Base-by-base conservation (phyloP, 2,329 filamentous ascomycete species). In the Fusarium torulosum region DNA sequence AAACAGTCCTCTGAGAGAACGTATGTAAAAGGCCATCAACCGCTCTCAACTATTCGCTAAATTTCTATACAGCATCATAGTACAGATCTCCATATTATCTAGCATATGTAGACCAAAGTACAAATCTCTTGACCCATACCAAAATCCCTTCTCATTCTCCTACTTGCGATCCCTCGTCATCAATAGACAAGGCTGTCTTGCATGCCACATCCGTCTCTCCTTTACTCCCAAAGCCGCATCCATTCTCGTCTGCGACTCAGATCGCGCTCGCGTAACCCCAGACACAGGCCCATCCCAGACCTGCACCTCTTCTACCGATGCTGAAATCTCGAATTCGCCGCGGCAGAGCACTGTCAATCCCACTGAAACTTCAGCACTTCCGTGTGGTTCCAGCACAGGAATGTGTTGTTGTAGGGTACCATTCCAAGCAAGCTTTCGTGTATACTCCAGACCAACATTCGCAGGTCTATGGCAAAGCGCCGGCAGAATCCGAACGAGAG, bases 361-460 rank as follows among this genome's bases (percentile, higher is more conserved):
- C 6, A 96, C 79, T 2, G 84, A 83, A 21, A 92, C 82, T 62
- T 90, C 85, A 0, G 84, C 82, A n/a, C 79, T 86, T 43, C 85
- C 82, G 6, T 87, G 85, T 0, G 88, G 86, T 7, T 79, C 78
- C 2, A 97, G 75, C 8, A 86, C 75, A 1, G 91, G 88, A 0
- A 97, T 80, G 3, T 87, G 84, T 73, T 90, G 90, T 79, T 97
- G 94, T 58, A 97, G 79, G 29, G 91, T 89, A 2, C 94, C 94
- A 67, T 93, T 95, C 90, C 93, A 96, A 2, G 90, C 90, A 53
- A 97, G 85, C 66, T 93, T 92, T 74, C 92, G 90, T 41, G 91
- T 91, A 56, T 95, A 87, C 75, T 97, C 94, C 17, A 97, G 86
- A 4, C 92, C 91, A 15, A 92, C 83, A 62, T 88, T 89, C 50